A percentile compares a stretch with the other conserved stretches of the same genome.
phyloP scores from a whole-genome alignment of 2,329 filamentous ascomycete species.

The Colletotrichum cereale region DNA sequence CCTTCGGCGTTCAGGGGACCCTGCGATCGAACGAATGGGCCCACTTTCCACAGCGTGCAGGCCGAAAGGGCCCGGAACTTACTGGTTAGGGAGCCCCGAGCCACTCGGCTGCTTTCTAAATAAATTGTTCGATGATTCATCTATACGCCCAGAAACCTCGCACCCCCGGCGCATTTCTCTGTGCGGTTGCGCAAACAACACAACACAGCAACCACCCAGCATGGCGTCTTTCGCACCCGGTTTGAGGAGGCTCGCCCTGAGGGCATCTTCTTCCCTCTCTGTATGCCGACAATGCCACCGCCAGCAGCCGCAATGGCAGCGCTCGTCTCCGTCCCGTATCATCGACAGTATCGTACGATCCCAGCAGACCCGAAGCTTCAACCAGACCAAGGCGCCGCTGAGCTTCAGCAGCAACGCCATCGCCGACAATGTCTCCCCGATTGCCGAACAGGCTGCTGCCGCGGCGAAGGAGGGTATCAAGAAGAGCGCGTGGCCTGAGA shows the following conservation, averaged over 20 bases:
- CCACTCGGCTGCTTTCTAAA: conserved; percentile 27
- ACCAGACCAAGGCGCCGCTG: conserved; percentile 49
- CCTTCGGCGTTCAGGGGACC: conserved; percentile 24
- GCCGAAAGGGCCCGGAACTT: conserved; percentile 29
- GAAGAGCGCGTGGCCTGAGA: conserved; percentile 65
- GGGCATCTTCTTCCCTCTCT: conserved; percentile 55
- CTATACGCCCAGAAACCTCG: background rate
- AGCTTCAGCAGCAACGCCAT: conserved; percentile 43
- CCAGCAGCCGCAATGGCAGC: conserved; percentile 43
- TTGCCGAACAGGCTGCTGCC: conserved; percentile 22
- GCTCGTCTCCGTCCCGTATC: conserved; percentile 52
- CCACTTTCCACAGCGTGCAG: conserved; percentile 14
- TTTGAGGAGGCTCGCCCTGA: conserved; percentile 56
- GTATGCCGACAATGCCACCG: conserved; percentile 64
- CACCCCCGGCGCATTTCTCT: background rate
- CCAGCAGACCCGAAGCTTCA: conserved; percentile 49
- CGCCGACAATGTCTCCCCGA: conserved; percentile 21
- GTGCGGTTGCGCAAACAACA: background rate
- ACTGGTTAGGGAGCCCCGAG: conserved; percentile 11
- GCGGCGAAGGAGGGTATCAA: conserved; percentile 40
- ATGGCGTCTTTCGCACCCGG: conserved; percentile 60
- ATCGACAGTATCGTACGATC: conserved; percentile 54
- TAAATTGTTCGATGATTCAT: conserved; percentile 19
- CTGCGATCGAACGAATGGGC: conserved; percentile 26
- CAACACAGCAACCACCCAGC: conserved; percentile 15